Evolutionary conservation across 2,329 filamentous ascomycete species (phyloP).

Genomic region (Stagonosporopsis tanaceti): DNA sequence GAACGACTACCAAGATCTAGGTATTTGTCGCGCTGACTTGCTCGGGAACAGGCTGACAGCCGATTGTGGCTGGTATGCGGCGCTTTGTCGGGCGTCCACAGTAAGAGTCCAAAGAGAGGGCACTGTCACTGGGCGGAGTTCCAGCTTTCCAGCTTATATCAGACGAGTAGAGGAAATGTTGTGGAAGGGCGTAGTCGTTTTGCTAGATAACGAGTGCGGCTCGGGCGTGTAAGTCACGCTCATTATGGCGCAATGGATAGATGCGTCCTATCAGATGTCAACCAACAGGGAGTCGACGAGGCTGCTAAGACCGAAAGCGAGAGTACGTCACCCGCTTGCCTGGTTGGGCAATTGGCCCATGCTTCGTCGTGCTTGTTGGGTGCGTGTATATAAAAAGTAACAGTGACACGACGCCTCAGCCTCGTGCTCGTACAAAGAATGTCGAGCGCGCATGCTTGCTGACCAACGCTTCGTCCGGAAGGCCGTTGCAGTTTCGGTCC

Average conservation of each 20-base stretch:
- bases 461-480: background rate
- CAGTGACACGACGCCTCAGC: slow-evolving; percentile 16
- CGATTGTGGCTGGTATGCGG: slow-evolving; percentile 18
- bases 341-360: slow-evolving; percentile 1
- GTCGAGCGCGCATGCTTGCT: slow-evolving; percentile 15
- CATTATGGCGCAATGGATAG: slow-evolving; percentile 12
- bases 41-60: slow-evolving; percentile 5
- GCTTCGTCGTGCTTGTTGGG: slow-evolving; percentile 5
- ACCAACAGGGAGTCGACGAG: slow-evolving; percentile 9
- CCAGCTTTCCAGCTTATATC: slow-evolving; percentile 21
- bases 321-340: slow-evolving; percentile 20
- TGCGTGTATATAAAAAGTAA: slow-evolving; percentile 19
- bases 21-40: slow-evolving; percentile 17
- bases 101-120: slow-evolving; percentile 5
- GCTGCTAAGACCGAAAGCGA: slow-evolving; percentile 13
- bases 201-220: slow-evolving; percentile 2
- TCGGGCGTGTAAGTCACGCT: slow-evolving; percentile 5
- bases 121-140: slow-evolving; percentile 8
- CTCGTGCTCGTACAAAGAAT: slow-evolving; percentile 16
- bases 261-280: slow-evolving; percentile 7
- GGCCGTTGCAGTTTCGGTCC: background rate
- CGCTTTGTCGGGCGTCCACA: slow-evolving; percentile 11
- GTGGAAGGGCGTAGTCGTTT: slow-evolving; percentile 1
- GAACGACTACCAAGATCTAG: slow-evolving; percentile 28
- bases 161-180: slow-evolving; percentile 14